These are phyloP conservation scores for Auricularia heimuer DNA, from an alignment of 768 basidiomycete species.

Conservation along the genomic window DNA sequence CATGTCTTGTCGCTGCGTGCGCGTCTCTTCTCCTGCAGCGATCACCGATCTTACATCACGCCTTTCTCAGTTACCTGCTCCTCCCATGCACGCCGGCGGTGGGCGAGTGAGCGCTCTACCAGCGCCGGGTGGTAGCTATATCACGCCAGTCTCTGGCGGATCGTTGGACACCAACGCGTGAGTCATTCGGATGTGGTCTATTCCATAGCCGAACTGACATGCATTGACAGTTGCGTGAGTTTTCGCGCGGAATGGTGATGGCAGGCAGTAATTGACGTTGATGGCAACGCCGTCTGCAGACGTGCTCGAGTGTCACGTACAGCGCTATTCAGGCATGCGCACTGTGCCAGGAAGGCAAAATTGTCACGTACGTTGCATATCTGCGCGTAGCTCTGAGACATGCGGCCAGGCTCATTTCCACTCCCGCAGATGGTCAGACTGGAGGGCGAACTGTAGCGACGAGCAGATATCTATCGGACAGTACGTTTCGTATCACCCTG, in stretches of 20 bases:
- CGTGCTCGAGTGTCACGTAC: neutral
- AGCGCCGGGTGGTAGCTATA: too few relatives aligned
- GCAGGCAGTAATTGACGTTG: neutral
- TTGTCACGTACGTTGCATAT: neutral
- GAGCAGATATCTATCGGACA: neutral
- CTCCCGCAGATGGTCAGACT: neutral
- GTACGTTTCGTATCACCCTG: neutral
- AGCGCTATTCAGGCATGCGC: neutral
- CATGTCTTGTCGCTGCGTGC: too few relatives aligned
- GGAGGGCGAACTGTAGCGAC: neutral
- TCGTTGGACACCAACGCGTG: too few relatives aligned
- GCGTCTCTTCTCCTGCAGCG: too few relatives aligned
- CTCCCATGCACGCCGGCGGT: too few relatives aligned
- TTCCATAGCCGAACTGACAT: too few relatives aligned
- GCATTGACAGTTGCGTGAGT: neutral
- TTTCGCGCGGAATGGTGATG: neutral
- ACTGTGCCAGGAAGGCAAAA: neutral
- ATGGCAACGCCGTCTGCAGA: neutral
- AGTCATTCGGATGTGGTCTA: too few relatives aligned
- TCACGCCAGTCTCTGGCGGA: too few relatives aligned
- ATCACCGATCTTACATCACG: too few relatives aligned
- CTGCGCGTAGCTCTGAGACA: neutral
- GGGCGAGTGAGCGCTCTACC: too few relatives aligned
- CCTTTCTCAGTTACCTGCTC: too few relatives aligned
- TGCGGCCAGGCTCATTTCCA: neutral